A percentile compares a stretch with the other conserved stretches of the same genome.
Evolutionary conservation across 768 basidiomycete genomes (phyloP).

Genomic region (Suillus fuscotomentosus): DNA sequence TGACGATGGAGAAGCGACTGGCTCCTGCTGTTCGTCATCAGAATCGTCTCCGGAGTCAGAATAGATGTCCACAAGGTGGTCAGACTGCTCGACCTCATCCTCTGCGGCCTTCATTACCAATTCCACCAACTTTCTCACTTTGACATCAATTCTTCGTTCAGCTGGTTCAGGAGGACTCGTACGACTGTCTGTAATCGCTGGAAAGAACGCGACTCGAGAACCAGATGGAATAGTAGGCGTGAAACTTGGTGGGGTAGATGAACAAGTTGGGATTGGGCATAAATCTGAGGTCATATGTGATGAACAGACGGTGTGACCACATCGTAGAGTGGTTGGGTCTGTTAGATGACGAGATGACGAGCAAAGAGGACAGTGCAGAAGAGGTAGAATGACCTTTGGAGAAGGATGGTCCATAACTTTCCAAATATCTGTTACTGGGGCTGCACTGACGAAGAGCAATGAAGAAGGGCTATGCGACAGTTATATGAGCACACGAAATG

Average conservation of each 20-base stretch:
- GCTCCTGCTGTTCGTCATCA: slow-evolving; percentile 20
- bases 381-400: slow-evolving; percentile 25
- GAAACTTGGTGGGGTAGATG: slow-evolving; percentile 13
- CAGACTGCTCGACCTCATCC: slow-evolving; percentile 8
- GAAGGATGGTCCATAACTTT: neutral
- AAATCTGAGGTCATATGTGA: slow-evolving; percentile 39
- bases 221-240: slow-evolving; percentile 42
- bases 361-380: slow-evolving; percentile 60
- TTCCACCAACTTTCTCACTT: slow-evolving; percentile 52
- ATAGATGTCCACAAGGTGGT: slow-evolving; percentile 20
- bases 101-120: slow-evolving; percentile 34
- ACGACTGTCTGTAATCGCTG: slow-evolving; percentile 31
- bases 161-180: neutral
- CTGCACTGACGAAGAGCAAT: neutral
- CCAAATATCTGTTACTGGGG: neutral
- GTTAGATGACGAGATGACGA: slow-evolving; percentile 31
- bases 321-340: slow-evolving; percentile 60
- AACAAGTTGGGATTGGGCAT: slow-evolving; percentile 39
- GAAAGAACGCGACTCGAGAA: slow-evolving; percentile 32
- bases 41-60: slow-evolving; percentile 30
- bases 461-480: neutral
- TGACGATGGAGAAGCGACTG: slow-evolving; percentile 15
- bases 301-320: slow-evolving; percentile 82
- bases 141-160: slow-evolving; percentile 45
- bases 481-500: neutral